Percentiles rank a stretch among this genome's conserved stretches.
Conservation (phyloP, 257 asterid species). For the Salvia miltiorrhiza region DNA sequence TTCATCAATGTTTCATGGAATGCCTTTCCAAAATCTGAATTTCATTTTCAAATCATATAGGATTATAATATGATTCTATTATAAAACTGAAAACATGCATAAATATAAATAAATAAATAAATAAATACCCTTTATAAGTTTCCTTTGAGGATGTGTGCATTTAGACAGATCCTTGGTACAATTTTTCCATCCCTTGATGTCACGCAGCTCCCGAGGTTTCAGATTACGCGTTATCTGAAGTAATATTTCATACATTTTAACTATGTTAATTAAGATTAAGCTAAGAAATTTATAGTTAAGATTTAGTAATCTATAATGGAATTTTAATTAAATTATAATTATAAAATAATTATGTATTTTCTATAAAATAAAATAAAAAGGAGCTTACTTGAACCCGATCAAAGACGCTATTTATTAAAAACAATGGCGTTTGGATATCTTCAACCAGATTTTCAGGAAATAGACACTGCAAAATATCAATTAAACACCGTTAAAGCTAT, state of each 20-base stretch:
- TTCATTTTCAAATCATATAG: neutral
- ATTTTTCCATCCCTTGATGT: neutral
- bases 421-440: conserved; percentile 7
- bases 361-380: neutral
- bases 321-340: too few species aligned
- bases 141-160: neutral
- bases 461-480: neutral
- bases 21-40: conserved; percentile 5
- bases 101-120: neutral
- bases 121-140: conserved; percentile 1
- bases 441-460: conserved; percentile 3
- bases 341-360: too few species aligned
- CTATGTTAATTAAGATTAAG: too few species aligned
- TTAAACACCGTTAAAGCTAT: neutral
- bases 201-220: neutral
- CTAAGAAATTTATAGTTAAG: too few species aligned
- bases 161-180: neutral
- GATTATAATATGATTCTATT: neutral
- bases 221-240: neutral
- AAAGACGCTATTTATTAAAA: conserved; percentile 5
- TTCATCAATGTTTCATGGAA: neutral
- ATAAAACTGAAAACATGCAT: neutral
- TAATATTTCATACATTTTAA: neutral
- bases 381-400: neutral
- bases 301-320: too few species aligned